Percentiles rank a stretch among this genome's conserved stretches.
Evolutionary conservation across 306 rosid genomes (phyloP).

Genomic region (Bauhinia variegata): DNA sequence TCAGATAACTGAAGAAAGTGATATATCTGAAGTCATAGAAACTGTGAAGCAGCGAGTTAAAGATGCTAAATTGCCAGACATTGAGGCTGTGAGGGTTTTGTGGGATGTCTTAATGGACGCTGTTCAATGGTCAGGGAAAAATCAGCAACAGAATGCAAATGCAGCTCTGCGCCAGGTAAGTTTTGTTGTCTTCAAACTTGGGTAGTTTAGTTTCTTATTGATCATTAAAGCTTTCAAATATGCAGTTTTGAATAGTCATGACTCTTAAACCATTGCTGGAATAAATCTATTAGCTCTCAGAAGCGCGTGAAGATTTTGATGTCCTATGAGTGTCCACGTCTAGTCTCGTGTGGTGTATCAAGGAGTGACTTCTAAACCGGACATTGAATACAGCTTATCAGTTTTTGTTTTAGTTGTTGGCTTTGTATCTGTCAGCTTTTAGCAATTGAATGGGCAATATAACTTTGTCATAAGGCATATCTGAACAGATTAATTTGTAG

Average conservation of each 20-base stretch:
- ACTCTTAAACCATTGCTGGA: too few relatives aligned
- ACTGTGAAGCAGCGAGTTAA: constrained; percentile 87
- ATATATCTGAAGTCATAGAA: constrained; percentile 91
- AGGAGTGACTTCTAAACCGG: too few relatives aligned
- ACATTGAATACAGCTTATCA: too few relatives aligned
- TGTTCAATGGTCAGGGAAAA: constrained; percentile 99
- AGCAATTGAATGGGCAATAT: too few relatives aligned
- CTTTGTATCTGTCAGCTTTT: too few relatives aligned
- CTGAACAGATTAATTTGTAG: too few relatives aligned
- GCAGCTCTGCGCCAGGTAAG: constrained; percentile 94
- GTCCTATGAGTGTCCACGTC: background rate
- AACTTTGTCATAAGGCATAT: too few relatives aligned
- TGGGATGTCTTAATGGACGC: constrained; percentile 99
- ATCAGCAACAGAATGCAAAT: constrained; percentile 99
- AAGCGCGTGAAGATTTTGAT: background rate
- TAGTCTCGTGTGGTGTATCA: too few relatives aligned
- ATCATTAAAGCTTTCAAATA: background rate
- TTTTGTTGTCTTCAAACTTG: background rate
- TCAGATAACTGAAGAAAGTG: constrained; percentile 91
- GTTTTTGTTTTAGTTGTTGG: too few relatives aligned
- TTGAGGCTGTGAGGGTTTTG: constrained; percentile 73
- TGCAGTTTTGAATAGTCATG: too few relatives aligned
- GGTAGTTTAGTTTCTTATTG: constrained; percentile 16
- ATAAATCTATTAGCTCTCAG: background rate
- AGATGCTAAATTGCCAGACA: constrained; percentile 92